A percentile compares a stretch with the other conserved stretches of the same genome.
Evolutionary conservation across 2,329 filamentous ascomycete species (phyloP).

Genomic region (Colletotrichum higginsianum): DNA sequence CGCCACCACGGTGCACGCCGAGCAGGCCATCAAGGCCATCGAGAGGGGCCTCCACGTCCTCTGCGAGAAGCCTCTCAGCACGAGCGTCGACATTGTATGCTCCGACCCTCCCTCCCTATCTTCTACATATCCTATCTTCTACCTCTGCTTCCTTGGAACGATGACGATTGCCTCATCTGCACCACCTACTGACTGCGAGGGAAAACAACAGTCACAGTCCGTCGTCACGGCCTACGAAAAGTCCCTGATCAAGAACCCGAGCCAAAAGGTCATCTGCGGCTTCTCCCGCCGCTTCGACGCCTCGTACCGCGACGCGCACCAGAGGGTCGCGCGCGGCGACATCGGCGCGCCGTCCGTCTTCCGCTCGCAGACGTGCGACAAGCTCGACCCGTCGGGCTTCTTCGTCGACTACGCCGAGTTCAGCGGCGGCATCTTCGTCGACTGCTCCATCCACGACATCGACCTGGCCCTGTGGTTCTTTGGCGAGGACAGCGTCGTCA

Average conservation of each 20-base stretch:
- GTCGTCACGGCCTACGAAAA: conserved; percentile 70
- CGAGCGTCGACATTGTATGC: conserved; percentile 71
- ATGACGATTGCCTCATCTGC: too few species aligned
- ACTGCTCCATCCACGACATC: conserved; percentile 80
- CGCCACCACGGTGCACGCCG: conserved; percentile 68
- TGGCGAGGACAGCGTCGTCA: conserved; percentile 50
- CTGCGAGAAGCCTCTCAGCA: conserved; percentile 73
- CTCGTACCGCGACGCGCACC: conserved; percentile 73
- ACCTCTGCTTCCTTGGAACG: too few species aligned
- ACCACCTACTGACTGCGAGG: not conserved
- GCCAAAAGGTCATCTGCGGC: conserved; percentile 72
- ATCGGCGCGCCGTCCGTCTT: conserved; percentile 74
- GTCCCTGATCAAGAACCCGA: conserved; percentile 56
- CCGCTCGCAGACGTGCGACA: conserved; percentile 78
- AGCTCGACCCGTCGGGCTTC: conserved; percentile 75
- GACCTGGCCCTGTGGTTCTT: conserved; percentile 54
- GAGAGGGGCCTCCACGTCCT: conserved; percentile 68
- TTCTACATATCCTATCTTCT: too few species aligned
- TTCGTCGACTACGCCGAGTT: conserved; percentile 78
- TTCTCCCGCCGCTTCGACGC: conserved; percentile 68
- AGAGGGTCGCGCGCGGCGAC: conserved; percentile 64
- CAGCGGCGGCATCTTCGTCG: conserved; percentile 78
- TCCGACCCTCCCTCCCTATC: not conserved
- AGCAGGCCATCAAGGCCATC: conserved; percentile 71
- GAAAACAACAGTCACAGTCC: conserved; percentile 64